Conservation (phyloP, 1,284 basidiomycete species). For the Mycena sp. region DNA sequence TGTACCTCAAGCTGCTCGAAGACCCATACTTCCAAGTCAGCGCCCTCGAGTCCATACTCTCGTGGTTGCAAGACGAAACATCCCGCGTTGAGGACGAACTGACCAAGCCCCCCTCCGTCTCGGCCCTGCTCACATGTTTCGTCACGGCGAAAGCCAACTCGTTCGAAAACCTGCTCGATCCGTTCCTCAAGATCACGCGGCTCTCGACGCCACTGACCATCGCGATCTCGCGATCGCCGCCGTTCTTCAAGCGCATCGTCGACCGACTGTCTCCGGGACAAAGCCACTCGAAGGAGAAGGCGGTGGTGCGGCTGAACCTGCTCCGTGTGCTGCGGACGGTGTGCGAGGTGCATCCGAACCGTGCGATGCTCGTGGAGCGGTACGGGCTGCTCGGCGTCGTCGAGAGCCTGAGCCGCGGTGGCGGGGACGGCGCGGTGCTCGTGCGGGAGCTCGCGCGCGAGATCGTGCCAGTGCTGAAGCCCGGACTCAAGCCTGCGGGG, state of each 20-base stretch:
- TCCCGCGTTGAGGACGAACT: constrained; percentile 92
- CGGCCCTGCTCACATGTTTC: constrained; percentile 85
- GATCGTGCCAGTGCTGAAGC: constrained; percentile 78
- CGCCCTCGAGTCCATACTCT: constrained; percentile 89
- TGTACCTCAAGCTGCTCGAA: constrained; percentile 88
- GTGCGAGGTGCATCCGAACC: constrained; percentile 90
- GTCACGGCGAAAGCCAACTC: constrained; percentile 89
- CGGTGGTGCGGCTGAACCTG: constrained; percentile 91
- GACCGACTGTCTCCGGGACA: constrained; percentile 76
- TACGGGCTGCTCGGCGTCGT: constrained; percentile 85
- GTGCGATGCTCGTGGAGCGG: constrained; percentile 80
- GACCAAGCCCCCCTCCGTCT: constrained; percentile 73
- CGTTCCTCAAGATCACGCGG: constrained; percentile 90
- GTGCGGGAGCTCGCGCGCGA: constrained; percentile 90
- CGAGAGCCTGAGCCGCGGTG: constrained; percentile 76
- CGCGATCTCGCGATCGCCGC: constrained; percentile 77
- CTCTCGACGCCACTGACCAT: constrained; percentile 81
- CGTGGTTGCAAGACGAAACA: constrained; percentile 98
- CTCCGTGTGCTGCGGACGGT: constrained; percentile 87
- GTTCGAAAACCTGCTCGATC: constrained; percentile 95
- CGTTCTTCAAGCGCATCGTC: constrained; percentile 89
- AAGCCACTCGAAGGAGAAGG: constrained; percentile 65
- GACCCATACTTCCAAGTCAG: constrained; percentile 98
- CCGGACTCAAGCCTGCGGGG: constrained; percentile 63
- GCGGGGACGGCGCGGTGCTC: constrained; percentile 83